phyloP scores from a whole-genome alignment of 306 rosid genomes.

The Dryas drummondii region DNA sequence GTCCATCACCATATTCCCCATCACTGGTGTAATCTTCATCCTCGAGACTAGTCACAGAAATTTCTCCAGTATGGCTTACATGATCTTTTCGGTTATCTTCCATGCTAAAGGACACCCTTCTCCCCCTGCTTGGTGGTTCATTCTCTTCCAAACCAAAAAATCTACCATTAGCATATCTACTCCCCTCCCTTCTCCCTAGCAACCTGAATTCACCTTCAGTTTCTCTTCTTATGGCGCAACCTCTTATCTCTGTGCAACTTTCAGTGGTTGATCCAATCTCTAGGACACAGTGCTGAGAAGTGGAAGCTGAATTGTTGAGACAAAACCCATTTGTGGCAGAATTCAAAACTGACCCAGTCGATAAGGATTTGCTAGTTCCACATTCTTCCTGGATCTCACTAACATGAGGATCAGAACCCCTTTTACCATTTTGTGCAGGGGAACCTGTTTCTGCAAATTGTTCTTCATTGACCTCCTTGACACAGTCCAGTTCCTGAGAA shows the following conservation, averaged over 20 bases:
- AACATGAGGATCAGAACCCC: conserved; percentile 29
- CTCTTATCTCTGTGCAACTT: conserved; percentile 54
- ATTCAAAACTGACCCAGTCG: conserved; percentile 26
- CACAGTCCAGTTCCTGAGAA: conserved; percentile 78
- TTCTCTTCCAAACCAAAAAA: conserved; percentile 76
- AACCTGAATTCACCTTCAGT: conserved; percentile 87
- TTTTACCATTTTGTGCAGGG: conserved; percentile 38
- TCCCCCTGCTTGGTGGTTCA: conserved; percentile 52
- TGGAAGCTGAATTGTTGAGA: conserved; percentile 39
- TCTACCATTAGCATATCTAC: conserved; percentile 65
- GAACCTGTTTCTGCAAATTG: conserved; percentile 42
- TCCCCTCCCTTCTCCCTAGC: conserved; percentile 83
- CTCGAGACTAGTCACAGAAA: conserved; percentile 60
- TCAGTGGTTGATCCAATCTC: conserved; percentile 61
- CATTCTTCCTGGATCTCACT: conserved; percentile 62
- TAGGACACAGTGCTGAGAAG: conserved; percentile 38
- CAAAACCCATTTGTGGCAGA: conserved; percentile 36
- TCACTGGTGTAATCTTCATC: conserved; percentile 73
- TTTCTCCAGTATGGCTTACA: conserved; percentile 54
- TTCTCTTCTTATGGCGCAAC: conserved; percentile 86
- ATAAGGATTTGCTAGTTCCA: conserved; percentile 31
- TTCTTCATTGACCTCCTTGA: conserved; percentile 71
- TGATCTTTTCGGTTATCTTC: conserved; percentile 61
- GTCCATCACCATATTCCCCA: conserved; percentile 72
- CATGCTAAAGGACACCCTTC: conserved; percentile 79